Base-by-base conservation (phyloP, 768 basidiomycete genomes). In the Epithele typhae region DNA sequence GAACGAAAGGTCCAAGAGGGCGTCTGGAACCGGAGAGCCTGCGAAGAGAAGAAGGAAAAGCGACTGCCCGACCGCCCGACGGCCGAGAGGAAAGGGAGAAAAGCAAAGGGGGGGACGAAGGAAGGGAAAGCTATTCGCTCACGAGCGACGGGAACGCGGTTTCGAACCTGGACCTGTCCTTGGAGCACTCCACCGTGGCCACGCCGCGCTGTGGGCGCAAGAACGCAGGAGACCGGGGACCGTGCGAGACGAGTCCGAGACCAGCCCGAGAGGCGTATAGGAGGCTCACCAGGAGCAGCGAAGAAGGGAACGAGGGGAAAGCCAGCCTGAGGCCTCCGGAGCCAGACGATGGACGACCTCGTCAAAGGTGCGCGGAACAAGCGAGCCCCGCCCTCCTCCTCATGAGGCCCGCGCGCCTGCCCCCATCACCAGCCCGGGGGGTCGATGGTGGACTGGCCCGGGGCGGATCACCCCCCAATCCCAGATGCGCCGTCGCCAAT, bases 221-320 rank as follows among this genome's bases (percentile, higher is more conserved):
- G 33, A 22, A 25, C 30, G 27, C 30, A 18, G 5, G 36, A 36
- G 19, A 17, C 23, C 14, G 18, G 21, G 19, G 45, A 25, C 41
- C 27, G 41, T 34, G 37, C 25, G 24, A 37, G 25, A 40, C 51
- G 46, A 23, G 41, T 40, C 43, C 33, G 43, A 52, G 51, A 48
- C 51, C 51, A 47, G 51, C 51, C 51, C 51, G 47, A 52, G 42
- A 41, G 43, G 37, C 38, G 43, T 45, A 52, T 40, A 36, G 38
- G 35, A 30, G 34, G 51, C 51, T 52, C 51, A 48, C 51, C 51
- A 30, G 51, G 51, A 52, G 51, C 51, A 47, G 46, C 10, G 51
- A 52, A 52, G 30, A 43, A 44, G 46, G 36, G 30, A 48, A 48
- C 19, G 33, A n/a, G 32, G 18, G 48, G 38, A 37, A 39, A 41